These are phyloP conservation scores for Aspergillus uvarum DNA, from an alignment of 2,329 filamentous ascomycete species.

Conservation along the genomic window DNA sequence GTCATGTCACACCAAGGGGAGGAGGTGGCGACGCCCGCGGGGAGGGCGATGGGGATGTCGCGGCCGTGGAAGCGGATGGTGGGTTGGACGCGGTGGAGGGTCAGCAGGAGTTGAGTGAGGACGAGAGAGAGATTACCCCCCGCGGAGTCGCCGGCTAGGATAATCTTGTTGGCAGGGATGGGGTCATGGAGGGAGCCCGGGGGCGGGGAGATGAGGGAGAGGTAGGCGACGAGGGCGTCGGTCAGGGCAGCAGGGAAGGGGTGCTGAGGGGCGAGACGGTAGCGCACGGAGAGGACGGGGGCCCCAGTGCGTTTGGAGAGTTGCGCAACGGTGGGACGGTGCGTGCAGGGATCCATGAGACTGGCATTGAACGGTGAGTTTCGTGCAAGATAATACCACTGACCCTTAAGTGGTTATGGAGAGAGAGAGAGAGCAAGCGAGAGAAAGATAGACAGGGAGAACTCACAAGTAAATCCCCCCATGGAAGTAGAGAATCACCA, in stretches of 20 bases:
- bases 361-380: slow-evolving; percentile 21
- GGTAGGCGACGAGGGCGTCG: slow-evolving; percentile 49
- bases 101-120: slow-evolving; percentile 45
- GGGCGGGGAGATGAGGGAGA: slow-evolving; percentile 48
- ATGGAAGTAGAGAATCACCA: slow-evolving; percentile 49
- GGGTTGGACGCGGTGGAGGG: slow-evolving; percentile 36
- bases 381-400: not conserved
- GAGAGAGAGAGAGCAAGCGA: no score
- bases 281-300: slow-evolving; percentile 46
- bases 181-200: slow-evolving; percentile 43
- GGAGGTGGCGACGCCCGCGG: slow-evolving; percentile 40
- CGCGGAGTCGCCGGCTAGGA: slow-evolving; percentile 49
- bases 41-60: slow-evolving; percentile 41
- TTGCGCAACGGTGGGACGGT: slow-evolving; percentile 38
- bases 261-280: slow-evolving; percentile 49
- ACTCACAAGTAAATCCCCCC: slow-evolving; percentile 49
- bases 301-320: slow-evolving; percentile 43
- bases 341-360: slow-evolving; percentile 46
- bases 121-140: slow-evolving; percentile 45
- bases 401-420: no score
- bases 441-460: no score
- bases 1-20: slow-evolving; percentile 47
- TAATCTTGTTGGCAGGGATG: slow-evolving; percentile 45
- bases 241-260: slow-evolving; percentile 50
- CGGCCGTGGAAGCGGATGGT: slow-evolving; percentile 43